These are phyloP conservation scores for Leptomonas pyrrhocoris DNA, from an alignment of 208 protist genomes.

Conservation along the genomic window DNA sequence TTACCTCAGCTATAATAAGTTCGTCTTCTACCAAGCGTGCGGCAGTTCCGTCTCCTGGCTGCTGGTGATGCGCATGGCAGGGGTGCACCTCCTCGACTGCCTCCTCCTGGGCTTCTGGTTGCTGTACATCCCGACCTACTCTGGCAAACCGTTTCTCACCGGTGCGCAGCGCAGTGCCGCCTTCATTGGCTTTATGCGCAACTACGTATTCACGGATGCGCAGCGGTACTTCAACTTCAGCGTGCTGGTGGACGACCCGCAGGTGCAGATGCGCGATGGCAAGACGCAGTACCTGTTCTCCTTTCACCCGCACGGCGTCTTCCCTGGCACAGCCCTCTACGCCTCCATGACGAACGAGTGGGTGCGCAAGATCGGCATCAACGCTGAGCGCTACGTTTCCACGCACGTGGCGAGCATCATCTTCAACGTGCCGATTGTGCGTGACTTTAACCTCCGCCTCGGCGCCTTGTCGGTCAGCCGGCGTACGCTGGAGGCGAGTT, in stretches of 20 bases:
- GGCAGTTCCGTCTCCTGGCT: conserved; percentile 5
- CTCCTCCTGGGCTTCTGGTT: conserved; percentile 49
- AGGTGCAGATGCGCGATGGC: conserved; percentile 54
- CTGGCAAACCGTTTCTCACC: conserved; percentile 62
- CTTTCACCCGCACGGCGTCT: conserved; percentile 87
- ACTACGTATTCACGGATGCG: conserved; percentile 63
- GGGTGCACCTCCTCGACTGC: conserved; percentile 39
- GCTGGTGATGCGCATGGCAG: conserved; percentile 7
- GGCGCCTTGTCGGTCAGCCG: conserved; percentile 67
- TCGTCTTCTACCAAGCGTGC: conserved; percentile 25
- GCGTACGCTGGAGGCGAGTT: conserved; percentile 48
- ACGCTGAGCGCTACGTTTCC: conserved; percentile 44
- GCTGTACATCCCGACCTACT: conserved; percentile 65
- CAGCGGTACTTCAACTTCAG: conserved; percentile 77
- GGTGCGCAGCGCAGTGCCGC: conserved; percentile 52
- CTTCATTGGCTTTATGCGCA: conserved; percentile 58
- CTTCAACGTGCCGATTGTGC: conserved; percentile 74
- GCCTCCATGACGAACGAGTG: conserved; percentile 60
- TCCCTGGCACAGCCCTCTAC: conserved; percentile 74
- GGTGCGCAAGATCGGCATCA: conserved; percentile 58
- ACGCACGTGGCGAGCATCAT: conserved; percentile 78
- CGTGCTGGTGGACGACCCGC: conserved; percentile 61
- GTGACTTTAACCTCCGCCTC: conserved; percentile 76
- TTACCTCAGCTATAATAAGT: conserved; percentile 56
- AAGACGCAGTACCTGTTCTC: conserved; percentile 75